A percentile compares a stretch with the other conserved stretches of the same genome.
These are phyloP conservation scores for Fusarium avenaceum DNA, from an alignment of 2,329 filamentous ascomycete species.

Conservation along the genomic window DNA sequence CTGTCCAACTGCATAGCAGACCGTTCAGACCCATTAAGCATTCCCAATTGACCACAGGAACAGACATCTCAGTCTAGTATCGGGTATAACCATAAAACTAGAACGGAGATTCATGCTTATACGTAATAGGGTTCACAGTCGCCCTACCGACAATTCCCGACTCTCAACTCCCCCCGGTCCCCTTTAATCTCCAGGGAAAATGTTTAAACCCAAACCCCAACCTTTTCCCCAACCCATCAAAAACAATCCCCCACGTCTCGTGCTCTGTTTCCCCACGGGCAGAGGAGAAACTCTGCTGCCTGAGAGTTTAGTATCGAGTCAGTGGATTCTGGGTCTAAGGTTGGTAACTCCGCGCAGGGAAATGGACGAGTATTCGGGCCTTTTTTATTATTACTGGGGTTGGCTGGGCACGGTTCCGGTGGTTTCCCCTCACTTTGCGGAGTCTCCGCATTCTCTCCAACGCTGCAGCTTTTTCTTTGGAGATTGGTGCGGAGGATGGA, in stretches of 20 bases:
- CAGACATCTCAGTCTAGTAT: too few species aligned
- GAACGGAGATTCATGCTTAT: not conserved
- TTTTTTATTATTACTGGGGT: slow-evolving; percentile 8
- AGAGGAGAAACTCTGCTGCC: slow-evolving; percentile 21
- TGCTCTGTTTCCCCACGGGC: slow-evolving; percentile 27
- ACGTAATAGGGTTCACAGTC: not conserved
- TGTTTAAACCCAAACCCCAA: slow-evolving; percentile 11
- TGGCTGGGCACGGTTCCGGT: slow-evolving; percentile 8
- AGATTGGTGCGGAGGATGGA: not conserved
- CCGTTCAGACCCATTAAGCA: not conserved
- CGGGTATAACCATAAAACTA: not conserved
- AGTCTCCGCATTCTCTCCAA: slow-evolving; percentile 44
- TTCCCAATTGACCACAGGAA: not conserved
- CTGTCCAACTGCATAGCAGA: not conserved
- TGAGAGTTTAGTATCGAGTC: not conserved
- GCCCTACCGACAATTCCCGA: not conserved
- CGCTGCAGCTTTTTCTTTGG: slow-evolving; percentile 1
- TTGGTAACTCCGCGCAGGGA: not conserved
- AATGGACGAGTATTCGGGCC: slow-evolving; percentile 17
- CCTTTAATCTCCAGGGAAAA: slow-evolving; percentile 1
- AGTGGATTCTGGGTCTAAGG: not conserved
- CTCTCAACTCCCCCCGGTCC: not conserved
- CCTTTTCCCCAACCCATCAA: slow-evolving; percentile 15
- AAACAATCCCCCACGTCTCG: not conserved
- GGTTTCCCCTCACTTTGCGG: slow-evolving; percentile 32